A percentile compares a stretch with the other conserved stretches of the same genome.
Conservation (phyloP, 2,329 filamentous ascomycete species). For the Macrophomina pseudophaseolina region DNA sequence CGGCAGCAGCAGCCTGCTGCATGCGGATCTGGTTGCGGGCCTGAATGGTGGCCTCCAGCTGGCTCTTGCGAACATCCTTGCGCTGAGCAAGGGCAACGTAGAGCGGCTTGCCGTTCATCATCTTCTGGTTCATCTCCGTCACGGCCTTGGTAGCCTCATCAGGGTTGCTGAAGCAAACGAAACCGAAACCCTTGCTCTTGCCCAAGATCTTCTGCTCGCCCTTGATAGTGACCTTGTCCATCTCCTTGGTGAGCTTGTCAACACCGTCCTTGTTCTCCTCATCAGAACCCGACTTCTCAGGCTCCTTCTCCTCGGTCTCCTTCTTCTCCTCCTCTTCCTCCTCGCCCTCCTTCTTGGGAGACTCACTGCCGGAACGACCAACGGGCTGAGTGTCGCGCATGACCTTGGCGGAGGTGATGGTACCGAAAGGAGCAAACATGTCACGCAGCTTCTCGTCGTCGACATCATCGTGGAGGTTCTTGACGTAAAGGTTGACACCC, state of each 20-base stretch:
- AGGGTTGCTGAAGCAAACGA: slow-evolving; percentile 99
- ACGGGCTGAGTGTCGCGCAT: slow-evolving; percentile 80
- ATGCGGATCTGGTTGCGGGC: slow-evolving; percentile 98
- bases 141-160: slow-evolving; percentile 99
- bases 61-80: slow-evolving; percentile 99
- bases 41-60: slow-evolving; percentile 98
- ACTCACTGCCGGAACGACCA: slow-evolving; percentile 54
- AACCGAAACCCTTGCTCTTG: slow-evolving; percentile 99
- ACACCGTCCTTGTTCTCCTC: slow-evolving; percentile 62
- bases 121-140: slow-evolving; percentile 99
- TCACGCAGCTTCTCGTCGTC: slow-evolving; percentile 97
- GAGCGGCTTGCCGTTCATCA: slow-evolving; percentile 94
- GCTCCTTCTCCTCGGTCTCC: slow-evolving; percentile 60
- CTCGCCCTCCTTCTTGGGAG: slow-evolving; percentile 51
- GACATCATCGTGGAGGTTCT: slow-evolving; percentile 96
- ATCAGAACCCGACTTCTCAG: slow-evolving; percentile 60
- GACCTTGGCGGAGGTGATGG: slow-evolving; percentile 98
- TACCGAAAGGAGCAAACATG: slow-evolving; percentile 88
- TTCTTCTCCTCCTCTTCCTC: slow-evolving; percentile 60
- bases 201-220: slow-evolving; percentile 72
- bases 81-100: slow-evolving; percentile 98
- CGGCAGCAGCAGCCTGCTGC: slow-evolving; percentile 93
- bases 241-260: slow-evolving; percentile 49
- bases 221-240: slow-evolving; percentile 60
- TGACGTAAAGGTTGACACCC: slow-evolving; percentile 99